Evolutionary conservation across 2,329 filamentous ascomycete genomes (phyloP).

Genomic region (Botrytis porri): DNA sequence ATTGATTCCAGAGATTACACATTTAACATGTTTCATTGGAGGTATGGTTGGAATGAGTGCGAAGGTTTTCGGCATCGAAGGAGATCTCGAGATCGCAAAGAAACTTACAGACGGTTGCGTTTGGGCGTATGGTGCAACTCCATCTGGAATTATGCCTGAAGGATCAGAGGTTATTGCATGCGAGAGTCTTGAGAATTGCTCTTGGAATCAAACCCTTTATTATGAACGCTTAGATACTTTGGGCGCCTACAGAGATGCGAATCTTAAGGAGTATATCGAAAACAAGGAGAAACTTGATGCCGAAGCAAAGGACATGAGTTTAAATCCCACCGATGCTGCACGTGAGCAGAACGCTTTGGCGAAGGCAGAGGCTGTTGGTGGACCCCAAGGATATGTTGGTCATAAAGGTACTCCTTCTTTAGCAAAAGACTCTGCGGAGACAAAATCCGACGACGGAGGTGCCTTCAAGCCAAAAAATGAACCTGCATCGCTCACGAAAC

Average conservation of each 20-base stretch:
- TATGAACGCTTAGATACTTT: constrained; percentile 39
- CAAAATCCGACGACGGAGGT: constrained; percentile 1
- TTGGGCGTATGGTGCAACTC: constrained; percentile 63
- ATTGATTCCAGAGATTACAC: constrained; percentile 43
- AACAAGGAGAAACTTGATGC: constrained; percentile 42
- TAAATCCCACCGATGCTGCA: neutral
- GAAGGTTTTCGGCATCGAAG: constrained; percentile 56
- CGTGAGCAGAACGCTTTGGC: constrained; percentile 11
- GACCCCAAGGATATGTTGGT: constrained; percentile 1
- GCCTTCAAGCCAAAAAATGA: constrained; percentile 7
- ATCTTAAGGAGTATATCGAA: constrained; percentile 44
- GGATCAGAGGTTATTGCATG: constrained; percentile 50
- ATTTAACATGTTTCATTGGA: constrained; percentile 66
- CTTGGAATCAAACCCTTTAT: constrained; percentile 37
- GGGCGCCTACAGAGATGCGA: constrained; percentile 43
- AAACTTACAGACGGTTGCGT: constrained; percentile 67
- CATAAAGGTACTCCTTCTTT: neutral
- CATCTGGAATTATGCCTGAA: constrained; percentile 66
- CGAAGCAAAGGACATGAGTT: constrained; percentile 25
- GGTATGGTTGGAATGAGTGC: constrained; percentile 67
- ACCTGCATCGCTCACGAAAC: constrained; percentile 7
- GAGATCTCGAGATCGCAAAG: constrained; percentile 61
- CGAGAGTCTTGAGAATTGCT: constrained; percentile 29
- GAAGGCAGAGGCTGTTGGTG: constrained; percentile 1
- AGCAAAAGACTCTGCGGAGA: neutral